Percentiles rank a stretch among this genome's conserved stretches.
Conservation (phyloP, 345 rosid genomes). For the Garcia nutans region DNA sequence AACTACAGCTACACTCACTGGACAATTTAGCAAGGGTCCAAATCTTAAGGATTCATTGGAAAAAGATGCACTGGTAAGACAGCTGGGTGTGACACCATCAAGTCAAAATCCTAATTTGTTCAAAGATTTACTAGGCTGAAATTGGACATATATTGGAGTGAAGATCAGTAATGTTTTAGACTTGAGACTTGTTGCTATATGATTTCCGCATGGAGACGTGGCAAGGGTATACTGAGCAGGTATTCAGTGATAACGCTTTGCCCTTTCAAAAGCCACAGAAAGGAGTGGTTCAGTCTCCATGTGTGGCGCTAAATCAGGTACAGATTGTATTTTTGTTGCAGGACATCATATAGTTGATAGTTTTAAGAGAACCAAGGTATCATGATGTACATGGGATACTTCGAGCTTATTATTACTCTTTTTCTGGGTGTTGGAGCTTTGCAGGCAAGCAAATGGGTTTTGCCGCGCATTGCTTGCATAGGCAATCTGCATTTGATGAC, state of each 20-base stretch:
- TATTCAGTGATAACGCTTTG: not conserved
- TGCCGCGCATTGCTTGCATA: not conserved
- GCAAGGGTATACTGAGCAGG: not conserved
- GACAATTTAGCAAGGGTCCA: conserved; percentile 62
- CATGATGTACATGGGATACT: conserved; percentile 18
- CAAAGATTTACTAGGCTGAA: conserved; percentile 77
- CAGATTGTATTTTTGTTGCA: conserved; percentile 6
- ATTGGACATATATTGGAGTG: not conserved
- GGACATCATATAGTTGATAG: not conserved
- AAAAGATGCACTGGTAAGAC: conserved; percentile 88
- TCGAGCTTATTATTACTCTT: not conserved
- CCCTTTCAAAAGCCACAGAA: not conserved
- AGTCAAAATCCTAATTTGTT: conserved; percentile 83
- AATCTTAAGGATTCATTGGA: conserved; percentile 63
- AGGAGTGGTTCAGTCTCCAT: no score
- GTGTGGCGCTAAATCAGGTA: no score
- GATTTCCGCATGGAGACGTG: not conserved
- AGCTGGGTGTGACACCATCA: conserved; percentile 84
- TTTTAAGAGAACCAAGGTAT: conserved; percentile 1
- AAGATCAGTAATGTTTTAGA: not conserved
- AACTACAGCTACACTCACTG: conserved; percentile 12
- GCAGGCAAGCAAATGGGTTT: not conserved
- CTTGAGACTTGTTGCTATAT: conserved; percentile 3
- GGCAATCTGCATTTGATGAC: not conserved
- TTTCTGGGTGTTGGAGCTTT: not conserved